phyloP scores from a whole-genome alignment of 176 grass and related monocot genomes.

The Lolium multiflorum region DNA sequence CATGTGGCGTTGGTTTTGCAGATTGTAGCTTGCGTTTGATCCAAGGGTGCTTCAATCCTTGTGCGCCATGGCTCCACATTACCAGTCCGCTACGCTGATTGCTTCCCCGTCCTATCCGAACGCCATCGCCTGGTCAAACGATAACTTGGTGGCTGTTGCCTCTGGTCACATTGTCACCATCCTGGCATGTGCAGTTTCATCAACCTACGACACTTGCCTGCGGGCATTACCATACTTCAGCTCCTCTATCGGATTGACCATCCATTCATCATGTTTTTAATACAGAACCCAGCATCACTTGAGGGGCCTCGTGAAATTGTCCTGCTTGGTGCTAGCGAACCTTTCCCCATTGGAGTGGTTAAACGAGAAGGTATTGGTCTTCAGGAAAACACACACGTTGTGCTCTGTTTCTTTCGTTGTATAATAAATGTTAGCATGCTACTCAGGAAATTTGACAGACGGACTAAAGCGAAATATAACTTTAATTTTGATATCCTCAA shows the following conservation, averaged over 20 bases:
- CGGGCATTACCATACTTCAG: neutral
- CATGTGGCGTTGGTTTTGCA: slow-evolving; percentile 17
- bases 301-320: slow-evolving; percentile 69
- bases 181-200: slow-evolving; percentile 53
- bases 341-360: slow-evolving; percentile 74
- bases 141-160: slow-evolving; percentile 82
- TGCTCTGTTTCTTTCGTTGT: slow-evolving; percentile 6
- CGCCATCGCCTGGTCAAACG: slow-evolving; percentile 67
- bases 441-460: neutral
- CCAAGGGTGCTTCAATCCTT: slow-evolving; percentile 1
- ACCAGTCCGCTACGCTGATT: slow-evolving; percentile 61
- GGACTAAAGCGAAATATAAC: neutral
- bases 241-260: slow-evolving; percentile 1
- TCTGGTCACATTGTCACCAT: slow-evolving; percentile 76
- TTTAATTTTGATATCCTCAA: too few relatives aligned
- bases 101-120: slow-evolving; percentile 77
- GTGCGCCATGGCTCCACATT: slow-evolving; percentile 54
- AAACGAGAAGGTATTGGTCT: slow-evolving; percentile 70
- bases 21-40: neutral
- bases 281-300: slow-evolving; percentile 70
- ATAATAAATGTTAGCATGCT: slow-evolving; percentile 12
- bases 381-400: neutral
- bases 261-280: neutral
- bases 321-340: slow-evolving; percentile 52
- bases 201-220: neutral